Conservation (phyloP, 768 basidiomycete species). For the Cyclocybe aegerita region DNA sequence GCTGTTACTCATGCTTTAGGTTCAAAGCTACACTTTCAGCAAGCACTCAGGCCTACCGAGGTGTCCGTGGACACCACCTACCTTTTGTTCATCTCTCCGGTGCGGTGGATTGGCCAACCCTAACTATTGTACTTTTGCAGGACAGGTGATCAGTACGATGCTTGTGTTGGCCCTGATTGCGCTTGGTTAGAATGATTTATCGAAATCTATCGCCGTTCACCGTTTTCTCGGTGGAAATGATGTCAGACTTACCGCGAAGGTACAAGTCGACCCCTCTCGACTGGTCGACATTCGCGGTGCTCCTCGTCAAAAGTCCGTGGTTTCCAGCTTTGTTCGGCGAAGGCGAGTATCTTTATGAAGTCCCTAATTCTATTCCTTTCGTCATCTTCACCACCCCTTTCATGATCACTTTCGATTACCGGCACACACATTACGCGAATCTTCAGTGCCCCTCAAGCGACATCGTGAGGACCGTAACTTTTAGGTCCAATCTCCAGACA, state of each 20-base stretch:
- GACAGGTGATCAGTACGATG: conserved; percentile 7
- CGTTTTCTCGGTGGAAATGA: no score
- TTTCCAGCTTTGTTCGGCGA: no score
- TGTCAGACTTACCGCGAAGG: no score
- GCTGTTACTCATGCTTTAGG: conserved; percentile 13
- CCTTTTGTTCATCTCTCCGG: conserved; percentile 2
- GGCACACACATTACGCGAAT: conserved; percentile 4
- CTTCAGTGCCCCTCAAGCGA: conserved; percentile 15
- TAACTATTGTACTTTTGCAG: conserved; percentile 12
- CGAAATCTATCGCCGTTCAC: no score
- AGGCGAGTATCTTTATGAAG: no score
- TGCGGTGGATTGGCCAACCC: conserved; percentile 7
- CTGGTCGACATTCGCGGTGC: no score
- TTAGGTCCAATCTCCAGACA: conserved; percentile 14
- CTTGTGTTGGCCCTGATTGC: not conserved
- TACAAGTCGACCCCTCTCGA: no score
- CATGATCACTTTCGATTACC: conserved; percentile 7
- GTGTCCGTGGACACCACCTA: conserved; percentile 18
- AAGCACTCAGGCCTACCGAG: conserved; percentile 16
- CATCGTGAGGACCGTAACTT: conserved; percentile 3
- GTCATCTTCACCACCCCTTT: not conserved
- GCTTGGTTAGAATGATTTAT: not conserved
- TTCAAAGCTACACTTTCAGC: conserved; percentile 8
- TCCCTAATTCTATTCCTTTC: not conserved
- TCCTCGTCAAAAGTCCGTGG: no score